Conservation (phyloP, 805 yeast species). For the Candida boidinii region DNA sequence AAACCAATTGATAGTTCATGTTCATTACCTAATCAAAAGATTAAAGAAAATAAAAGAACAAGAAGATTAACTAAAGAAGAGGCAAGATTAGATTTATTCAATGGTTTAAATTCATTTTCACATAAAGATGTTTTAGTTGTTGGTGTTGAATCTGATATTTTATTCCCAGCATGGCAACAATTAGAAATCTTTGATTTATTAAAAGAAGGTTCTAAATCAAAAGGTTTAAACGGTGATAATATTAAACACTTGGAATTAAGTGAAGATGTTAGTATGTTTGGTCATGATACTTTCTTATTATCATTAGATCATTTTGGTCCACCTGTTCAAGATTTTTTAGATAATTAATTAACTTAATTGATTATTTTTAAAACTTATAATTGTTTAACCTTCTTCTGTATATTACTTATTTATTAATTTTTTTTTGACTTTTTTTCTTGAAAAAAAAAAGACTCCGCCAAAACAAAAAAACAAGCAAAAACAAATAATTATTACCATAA, state of each 20-base stretch:
- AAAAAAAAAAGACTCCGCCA: too few species aligned
- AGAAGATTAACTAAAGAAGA: constrained; percentile 45
- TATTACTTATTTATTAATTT: too few species aligned
- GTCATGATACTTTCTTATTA: constrained; percentile 85
- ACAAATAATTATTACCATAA: too few species aligned
- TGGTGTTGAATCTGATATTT: constrained; percentile 88
- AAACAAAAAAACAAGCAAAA: too few species aligned
- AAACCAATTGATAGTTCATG: constrained; percentile 16
- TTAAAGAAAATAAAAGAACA: constrained; percentile 40
- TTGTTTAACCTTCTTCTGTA: too few species aligned
- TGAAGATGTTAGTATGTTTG: constrained; percentile 69
- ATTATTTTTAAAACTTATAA: neutral
- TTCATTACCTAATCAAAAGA: constrained; percentile 42
- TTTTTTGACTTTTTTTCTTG: too few species aligned
- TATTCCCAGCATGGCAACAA: constrained; percentile 95
- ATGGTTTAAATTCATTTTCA: constrained; percentile 57
- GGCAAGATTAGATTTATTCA: constrained; percentile 48
- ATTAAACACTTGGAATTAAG: constrained; percentile 68
- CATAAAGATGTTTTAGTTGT: constrained; percentile 64
- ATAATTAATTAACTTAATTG: constrained; percentile 6
- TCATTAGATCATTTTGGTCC: constrained; percentile 75
- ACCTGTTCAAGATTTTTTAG: constrained; percentile 61
- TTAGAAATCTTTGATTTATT: constrained; percentile 65
- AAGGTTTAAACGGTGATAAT: constrained; percentile 28
- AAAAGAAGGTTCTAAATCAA: constrained; percentile 22